phyloP scores from a whole-genome alignment of 306 rosid genomes.

The barrel medic (Medicago truncatula) region DNA sequence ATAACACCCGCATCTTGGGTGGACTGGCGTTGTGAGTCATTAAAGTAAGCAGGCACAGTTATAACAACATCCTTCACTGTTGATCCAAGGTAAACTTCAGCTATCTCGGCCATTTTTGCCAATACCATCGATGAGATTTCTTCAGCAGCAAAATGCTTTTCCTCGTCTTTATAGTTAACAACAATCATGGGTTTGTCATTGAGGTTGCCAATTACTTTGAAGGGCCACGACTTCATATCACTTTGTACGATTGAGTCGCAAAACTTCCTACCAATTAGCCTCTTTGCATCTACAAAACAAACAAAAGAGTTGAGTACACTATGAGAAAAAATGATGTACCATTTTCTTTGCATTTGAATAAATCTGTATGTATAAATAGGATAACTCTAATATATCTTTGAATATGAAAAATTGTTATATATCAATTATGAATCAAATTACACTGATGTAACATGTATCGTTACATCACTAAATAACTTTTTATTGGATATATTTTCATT shows the following conservation, averaged over 20 bases:
- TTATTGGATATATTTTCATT: no score
- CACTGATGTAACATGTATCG: no score
- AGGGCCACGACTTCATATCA: conserved; percentile 63
- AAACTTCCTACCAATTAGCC: conserved; percentile 69
- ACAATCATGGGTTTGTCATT: conserved; percentile 55
- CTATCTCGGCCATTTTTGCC: conserved; percentile 65
- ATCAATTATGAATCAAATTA: not conserved
- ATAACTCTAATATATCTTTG: no score
- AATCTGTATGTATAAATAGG: not conserved
- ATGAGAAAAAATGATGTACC: not conserved
- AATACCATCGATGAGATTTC: conserved; percentile 63
- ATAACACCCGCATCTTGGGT: conserved; percentile 38
- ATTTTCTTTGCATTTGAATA: not conserved
- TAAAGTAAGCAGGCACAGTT: conserved; percentile 43
- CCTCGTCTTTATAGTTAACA: conserved; percentile 43
- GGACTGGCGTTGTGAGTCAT: conserved; percentile 27
- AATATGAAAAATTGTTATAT: not conserved
- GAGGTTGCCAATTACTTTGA: conserved; percentile 38
- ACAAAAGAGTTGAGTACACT: not conserved
- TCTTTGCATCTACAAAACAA: conserved; percentile 53
- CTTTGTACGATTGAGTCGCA: conserved; percentile 52
- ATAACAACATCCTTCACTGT: conserved; percentile 14
- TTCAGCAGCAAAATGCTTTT: conserved; percentile 48
- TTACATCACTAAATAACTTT: no score
- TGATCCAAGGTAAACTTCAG: conserved; percentile 54